Percentiles rank a stretch among this genome's conserved stretches.
Evolutionary conservation across 2,329 filamentous ascomycete genomes (phyloP).

Genomic region (Penicillium sp.): DNA sequence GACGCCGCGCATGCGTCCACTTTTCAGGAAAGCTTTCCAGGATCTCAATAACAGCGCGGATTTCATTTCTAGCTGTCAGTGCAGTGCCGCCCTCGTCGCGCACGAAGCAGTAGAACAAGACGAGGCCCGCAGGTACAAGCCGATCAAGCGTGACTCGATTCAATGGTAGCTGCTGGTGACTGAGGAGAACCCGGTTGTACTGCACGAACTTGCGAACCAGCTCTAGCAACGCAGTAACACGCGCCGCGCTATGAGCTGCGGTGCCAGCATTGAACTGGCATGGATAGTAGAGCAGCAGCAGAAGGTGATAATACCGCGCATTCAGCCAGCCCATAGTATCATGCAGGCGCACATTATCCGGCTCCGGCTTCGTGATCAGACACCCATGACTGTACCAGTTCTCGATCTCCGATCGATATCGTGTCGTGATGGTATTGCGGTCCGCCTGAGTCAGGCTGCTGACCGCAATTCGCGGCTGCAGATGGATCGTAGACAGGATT

Average conservation of each 20-base stretch:
- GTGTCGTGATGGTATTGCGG: background rate
- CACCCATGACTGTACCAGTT: constrained; percentile 3
- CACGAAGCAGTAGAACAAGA: background rate
- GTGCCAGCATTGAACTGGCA: constrained; percentile 1
- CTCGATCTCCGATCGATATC: background rate
- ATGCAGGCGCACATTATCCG: constrained; percentile 11
- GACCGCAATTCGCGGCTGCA: background rate
- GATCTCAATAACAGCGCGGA: background rate
- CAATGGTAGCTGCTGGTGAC: constrained; percentile 3
- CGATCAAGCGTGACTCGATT: background rate
- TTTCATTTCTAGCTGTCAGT: background rate
- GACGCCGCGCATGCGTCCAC: background rate
- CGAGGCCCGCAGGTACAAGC: background rate
- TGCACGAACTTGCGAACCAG: background rate
- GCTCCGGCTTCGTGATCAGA: constrained; percentile 5
- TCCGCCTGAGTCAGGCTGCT: background rate
- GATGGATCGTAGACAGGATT: background rate
- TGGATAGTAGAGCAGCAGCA: constrained; percentile 13
- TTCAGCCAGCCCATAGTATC: constrained; percentile 17
- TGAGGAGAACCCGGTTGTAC: background rate
- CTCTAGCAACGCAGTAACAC: background rate
- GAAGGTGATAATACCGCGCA: constrained; percentile 15
- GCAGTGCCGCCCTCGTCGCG: background rate
- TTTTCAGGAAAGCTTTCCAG: background rate
- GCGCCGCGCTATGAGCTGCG: background rate